phyloP scores from a whole-genome alignment of 768 basidiomycete genomes.

The Strobilomyces dryophilus region DNA sequence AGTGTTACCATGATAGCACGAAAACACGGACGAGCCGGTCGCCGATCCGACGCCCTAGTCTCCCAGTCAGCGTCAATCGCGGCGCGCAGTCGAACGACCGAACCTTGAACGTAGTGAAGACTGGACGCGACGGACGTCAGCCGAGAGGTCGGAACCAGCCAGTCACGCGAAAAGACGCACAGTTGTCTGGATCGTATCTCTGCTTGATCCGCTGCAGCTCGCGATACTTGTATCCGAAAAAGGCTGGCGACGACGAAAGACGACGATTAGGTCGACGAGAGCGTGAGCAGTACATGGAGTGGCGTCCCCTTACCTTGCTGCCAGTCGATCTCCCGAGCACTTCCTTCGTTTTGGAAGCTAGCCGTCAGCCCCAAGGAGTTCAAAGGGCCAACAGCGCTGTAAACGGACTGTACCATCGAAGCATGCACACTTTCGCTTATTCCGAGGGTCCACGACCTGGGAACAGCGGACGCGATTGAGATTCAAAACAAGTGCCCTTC shows the following conservation, averaged over 20 bases:
- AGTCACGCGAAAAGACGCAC: background rate
- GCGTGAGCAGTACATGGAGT: no score
- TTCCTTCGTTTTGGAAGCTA: constrained; percentile 21
- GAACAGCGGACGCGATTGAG: background rate
- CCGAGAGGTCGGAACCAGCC: background rate
- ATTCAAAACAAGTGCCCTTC: background rate
- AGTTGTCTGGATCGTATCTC: constrained; percentile 12
- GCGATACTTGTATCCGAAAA: constrained; percentile 16
- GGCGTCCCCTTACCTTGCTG: constrained; percentile 4
- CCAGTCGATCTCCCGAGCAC: constrained; percentile 13
- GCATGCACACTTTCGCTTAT: background rate
- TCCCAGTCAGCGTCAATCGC: background rate
- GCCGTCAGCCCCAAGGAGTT: constrained; percentile 9
- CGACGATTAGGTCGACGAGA: no score
- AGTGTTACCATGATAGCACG: background rate
- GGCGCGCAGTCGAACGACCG: background rate
- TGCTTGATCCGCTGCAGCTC: constrained; percentile 10
- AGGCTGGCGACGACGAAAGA: background rate
- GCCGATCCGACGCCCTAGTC: constrained; percentile 7
- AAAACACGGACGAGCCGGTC: background rate
- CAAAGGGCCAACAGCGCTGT: constrained; percentile 6
- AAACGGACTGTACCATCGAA: background rate
- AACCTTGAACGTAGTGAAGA: constrained; percentile 16
- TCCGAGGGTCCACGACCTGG: constrained; percentile 14
- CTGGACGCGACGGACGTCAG: background rate